These are phyloP conservation scores for Ogataea polymorpha DNA, from an alignment of 805 yeast species.

Conservation along the genomic window DNA sequence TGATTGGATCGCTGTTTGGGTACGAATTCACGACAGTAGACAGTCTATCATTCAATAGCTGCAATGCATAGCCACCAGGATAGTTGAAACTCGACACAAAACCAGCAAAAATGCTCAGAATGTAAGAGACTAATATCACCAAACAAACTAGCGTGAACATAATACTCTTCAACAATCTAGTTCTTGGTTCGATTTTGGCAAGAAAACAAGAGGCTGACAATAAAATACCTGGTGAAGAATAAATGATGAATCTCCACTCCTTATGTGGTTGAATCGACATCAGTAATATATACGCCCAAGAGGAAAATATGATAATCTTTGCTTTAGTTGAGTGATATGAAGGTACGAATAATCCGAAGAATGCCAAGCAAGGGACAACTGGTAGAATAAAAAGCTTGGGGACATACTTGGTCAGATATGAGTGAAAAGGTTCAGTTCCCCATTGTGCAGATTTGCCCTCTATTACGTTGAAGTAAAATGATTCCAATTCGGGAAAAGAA, in stretches of 20 bases:
- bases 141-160: conserved; percentile 27
- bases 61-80: conserved; percentile 83
- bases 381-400: conserved; percentile 46
- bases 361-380: conserved; percentile 39
- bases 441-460: conserved; percentile 70
- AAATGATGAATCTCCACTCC: conserved; percentile 89
- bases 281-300: conserved; percentile 51
- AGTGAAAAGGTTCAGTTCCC: conserved; percentile 77
- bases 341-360: conserved; percentile 33
- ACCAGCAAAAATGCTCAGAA: conserved; percentile 48
- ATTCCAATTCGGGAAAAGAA: conserved; percentile 66
- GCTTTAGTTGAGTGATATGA: conserved; percentile 31
- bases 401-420: conserved; percentile 59
- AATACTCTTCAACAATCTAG: background rate
- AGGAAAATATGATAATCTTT: conserved; percentile 47
- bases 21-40: background rate
- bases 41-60: conserved; percentile 41
- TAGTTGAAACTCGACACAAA: conserved; percentile 71
- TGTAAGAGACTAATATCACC: conserved; percentile 16
- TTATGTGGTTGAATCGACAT: conserved; percentile 87
- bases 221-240: conserved; percentile 67
- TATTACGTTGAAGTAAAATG: conserved; percentile 74
- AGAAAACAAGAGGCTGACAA: conserved; percentile 51
- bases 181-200: conserved; percentile 16
- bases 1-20: conserved; percentile 18